Evolutionary conservation across 805 yeast genomes (phyloP), one percentile per base, ranked within the genome.

Genomic region (Yarrowia divulgata): DNA sequence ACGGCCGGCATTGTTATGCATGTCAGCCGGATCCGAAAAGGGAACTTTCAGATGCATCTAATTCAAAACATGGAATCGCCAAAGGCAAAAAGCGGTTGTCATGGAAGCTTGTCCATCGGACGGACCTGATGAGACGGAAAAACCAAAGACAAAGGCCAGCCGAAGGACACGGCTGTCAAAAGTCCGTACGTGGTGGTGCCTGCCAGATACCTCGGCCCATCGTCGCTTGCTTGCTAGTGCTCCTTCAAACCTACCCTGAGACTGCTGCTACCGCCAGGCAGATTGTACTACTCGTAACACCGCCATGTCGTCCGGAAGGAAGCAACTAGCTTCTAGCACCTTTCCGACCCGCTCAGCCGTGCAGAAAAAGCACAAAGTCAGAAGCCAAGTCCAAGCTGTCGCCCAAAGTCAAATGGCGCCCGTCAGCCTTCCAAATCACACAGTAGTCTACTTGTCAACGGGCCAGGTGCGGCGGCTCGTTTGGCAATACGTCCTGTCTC

Each of bases 261-360:
- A 7, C 34, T 0, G 29, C 10, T 23, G n/a, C 35, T 10, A 48
- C 35, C 12, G 52, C 29, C 18, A 39, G 29, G 29, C 4, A 23
- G 4, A 23, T 4, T 2, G 29, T 23, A 23, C 29, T 23, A 23
- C 29, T 23, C 29, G 29, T 23, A n/a, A 23, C 29, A 23, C 29
- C 29, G 29, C 29, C 29, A 23, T 23, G 29, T 23, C 4, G 29
- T 3, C n/a, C 50, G 52, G 52, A 60, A 60, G 66, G 52, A 43
- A 60, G 66, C 66, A 43, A 42, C 18, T 10, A 23, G 18, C 7
- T 50, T 52, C 60, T 34, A 19, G 23, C 45, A 7, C 16, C 60
- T 54, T 54, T 45, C 66, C 66, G 66, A 34, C 34, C 66, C 52
- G 66, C 34, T 60, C 66, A 60, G 66, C 66, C 66, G 66, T 60